Conservation (phyloP, 2,329 filamentous ascomycete genomes). For the Chaetothyriales sp. region DNA sequence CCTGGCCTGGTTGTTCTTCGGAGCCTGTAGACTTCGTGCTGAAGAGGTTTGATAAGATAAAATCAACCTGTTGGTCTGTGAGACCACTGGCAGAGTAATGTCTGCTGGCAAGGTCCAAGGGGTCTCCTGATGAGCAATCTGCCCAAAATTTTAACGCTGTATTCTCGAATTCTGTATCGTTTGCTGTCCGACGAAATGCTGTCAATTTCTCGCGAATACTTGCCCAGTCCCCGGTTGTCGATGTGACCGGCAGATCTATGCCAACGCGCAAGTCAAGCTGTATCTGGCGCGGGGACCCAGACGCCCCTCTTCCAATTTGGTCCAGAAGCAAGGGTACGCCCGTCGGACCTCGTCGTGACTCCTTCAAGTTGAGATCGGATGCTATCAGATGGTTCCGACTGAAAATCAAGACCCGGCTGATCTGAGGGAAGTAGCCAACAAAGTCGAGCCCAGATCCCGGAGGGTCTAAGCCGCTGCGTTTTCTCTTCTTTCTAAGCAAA, state of each 20-base stretch:
- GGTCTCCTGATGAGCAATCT: not conserved
- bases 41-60: not conserved
- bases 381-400: conserved; percentile 29
- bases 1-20: not conserved
- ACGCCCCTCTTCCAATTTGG: not conserved
- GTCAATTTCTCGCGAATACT: not conserved
- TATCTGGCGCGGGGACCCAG: not conserved
- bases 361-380: conserved; percentile 24
- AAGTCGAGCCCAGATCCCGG: conserved; percentile 22
- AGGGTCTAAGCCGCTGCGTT: conserved; percentile 6
- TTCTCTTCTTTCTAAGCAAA: conserved; percentile 13
- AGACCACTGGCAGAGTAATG: not conserved
- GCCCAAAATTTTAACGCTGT: not conserved
- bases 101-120: not conserved
- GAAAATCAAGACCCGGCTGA: conserved; percentile 28
- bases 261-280: not conserved
- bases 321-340: not conserved
- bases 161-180: not conserved
- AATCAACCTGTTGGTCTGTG: not conserved
- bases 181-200: not conserved
- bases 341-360: not conserved
- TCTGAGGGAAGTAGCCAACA: conserved; percentile 30
- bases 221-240: not conserved
- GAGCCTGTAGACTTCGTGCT: not conserved
- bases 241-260: not conserved